Base-by-base conservation (phyloP, 176 grass and related monocot species). In the Raddia guianensis region DNA sequence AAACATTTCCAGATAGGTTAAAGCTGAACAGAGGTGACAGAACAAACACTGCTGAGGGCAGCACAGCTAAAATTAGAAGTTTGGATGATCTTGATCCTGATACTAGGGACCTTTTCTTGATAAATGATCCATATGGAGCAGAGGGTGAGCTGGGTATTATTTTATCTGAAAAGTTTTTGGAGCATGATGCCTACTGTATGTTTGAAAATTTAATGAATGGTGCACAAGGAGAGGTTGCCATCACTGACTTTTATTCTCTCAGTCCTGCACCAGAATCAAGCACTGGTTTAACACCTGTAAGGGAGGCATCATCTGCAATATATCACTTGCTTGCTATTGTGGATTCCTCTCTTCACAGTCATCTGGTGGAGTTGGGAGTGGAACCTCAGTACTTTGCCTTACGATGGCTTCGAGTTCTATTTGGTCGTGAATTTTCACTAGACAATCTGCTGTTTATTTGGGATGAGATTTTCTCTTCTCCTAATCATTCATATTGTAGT, bases 91-190 rank as follows among this genome's bases (percentile, higher is more conserved):
- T 95, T 73, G 96, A 99, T 90, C 76, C 86, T 77, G 86, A 90
- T 49, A 99, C 92, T 12, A 90, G 67, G 62, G 90, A 86, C 58
- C 79, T 99, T 46, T 93, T 99, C 54, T 78, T 91, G 47, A 86
- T 99, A 79, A 95, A 94, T 76, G 96, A 99, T 85, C 78, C 96
- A 74, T 99, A 95, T 34, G 96, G 96, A 86, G 86, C 90, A 66
- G 96, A 99, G 79, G 96, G 92, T 62, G 96, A 99, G 74, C 83
- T 99, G 84, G 96, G 92, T 76, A 85, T 99, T 82, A 89, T 99
- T 73, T 87, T 93, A 70, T 99, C 96, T 13, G 96, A 95, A 79
- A 99, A 99, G 72, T 99, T 99, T 78, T 91, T 93, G 84, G 96
- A 99, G 87, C 96, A 99, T 70, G 96, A 99, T 67, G 89, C 90